Evolutionary conservation across 306 rosid genomes (phyloP), one percentile per base, ranked within the genome.

Genomic region (Hippophae rhamnoides): DNA sequence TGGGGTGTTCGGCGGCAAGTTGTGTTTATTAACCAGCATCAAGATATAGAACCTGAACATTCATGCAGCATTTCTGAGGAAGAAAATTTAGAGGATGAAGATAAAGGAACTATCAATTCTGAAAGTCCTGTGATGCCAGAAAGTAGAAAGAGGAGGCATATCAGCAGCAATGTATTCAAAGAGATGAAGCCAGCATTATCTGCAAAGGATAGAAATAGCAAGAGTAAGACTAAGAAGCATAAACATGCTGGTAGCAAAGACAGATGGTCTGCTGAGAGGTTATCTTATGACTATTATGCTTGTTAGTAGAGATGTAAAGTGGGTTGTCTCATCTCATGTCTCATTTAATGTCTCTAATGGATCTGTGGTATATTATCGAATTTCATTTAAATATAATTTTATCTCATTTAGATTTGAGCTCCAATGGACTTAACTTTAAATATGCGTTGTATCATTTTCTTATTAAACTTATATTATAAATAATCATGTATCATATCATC

Each of bases 1-100:
- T 92, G 99, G 96, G 99, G 96, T 7, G 68, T 67, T 48, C 87
- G 89, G 48, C 67, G 86, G 18, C 77, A 70, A 47, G 86, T 83
- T 57, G 76, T 84, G 46, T 88, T 76, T 70, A 13, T 84, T 12
- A 84, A 81, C 18, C 70, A 73, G 31, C 81, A 71, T 9, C 82
- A 72, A 66, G 78, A 78, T 45, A 45, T 47, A 63, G 69, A 73
- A 72, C 58, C 65, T 42, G 81, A 68, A 63, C 13, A 78, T 69
- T 62, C 70, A 13, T 44, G 71, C 0, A 59, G 68, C 62, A 50
- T 55, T 18, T n/a, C 41, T 8, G 55, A 57, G 9, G 58, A 53
- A 38, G 62, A 51, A n/a, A 38, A 47, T 5, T 18, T 6, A 25
- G 64, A 53, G 13, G 67, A 54, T 7, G 53, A 54, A 40, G 60